Evolutionary conservation across 1,284 basidiomycete species (phyloP).

Genomic region (Ganoderma lucidum): DNA sequence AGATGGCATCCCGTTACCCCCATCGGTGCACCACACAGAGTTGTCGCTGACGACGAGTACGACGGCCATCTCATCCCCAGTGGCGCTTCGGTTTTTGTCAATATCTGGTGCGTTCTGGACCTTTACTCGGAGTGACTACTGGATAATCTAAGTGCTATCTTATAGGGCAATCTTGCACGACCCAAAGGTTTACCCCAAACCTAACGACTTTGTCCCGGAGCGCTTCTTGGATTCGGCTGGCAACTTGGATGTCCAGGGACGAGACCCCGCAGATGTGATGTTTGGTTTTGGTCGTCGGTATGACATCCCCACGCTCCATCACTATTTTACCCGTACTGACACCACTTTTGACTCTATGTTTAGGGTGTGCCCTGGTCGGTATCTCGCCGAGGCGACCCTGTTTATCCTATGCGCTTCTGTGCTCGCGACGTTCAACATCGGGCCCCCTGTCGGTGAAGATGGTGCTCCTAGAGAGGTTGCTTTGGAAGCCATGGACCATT

Average conservation of each 20-base stretch:
- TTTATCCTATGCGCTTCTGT: constrained; percentile 25
- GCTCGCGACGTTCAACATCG: constrained; percentile 18
- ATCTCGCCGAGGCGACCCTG: constrained; percentile 18
- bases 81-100: constrained; percentile 20
- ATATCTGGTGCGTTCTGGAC: constrained; percentile 21
- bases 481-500: neutral
- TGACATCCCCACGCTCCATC: neutral
- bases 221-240: constrained; percentile 18
- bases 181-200: constrained; percentile 26
- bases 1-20: constrained; percentile 39
- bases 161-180: constrained; percentile 32
- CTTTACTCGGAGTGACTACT: no score
- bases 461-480: neutral
- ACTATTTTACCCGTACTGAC: neutral
- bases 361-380: constrained; percentile 25
- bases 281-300: constrained; percentile 27
- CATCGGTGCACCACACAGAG: constrained; percentile 27
- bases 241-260: neutral
- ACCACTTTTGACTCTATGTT: neutral
- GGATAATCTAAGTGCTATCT: neutral
- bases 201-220: constrained; percentile 27
- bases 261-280: constrained; percentile 6
- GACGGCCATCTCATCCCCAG: constrained; percentile 24
- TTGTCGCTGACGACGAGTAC: constrained; percentile 25
- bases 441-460: constrained; percentile 5